Evolutionary conservation across 352 stramenopile species (phyloP), one percentile per base, ranked within the genome.

Genomic region (Phytophthora boehmeriae): DNA sequence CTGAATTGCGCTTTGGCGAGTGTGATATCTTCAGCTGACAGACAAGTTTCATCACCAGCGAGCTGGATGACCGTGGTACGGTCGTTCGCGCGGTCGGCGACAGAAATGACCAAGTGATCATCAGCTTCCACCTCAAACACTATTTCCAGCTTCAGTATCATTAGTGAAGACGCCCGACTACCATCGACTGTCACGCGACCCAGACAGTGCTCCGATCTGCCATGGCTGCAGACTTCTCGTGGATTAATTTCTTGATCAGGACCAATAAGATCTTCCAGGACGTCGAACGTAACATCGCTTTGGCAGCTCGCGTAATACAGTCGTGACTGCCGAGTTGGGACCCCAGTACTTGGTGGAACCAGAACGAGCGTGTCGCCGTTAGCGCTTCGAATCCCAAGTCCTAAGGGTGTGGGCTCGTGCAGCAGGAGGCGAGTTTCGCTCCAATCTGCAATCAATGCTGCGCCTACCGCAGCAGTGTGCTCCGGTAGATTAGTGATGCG

Each of bases 301-400:
- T 77, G 64, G 50, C 60, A 75, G 25, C 23, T 80, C 16, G 71
- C 68, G 36, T 76, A 80, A 54, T 78, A 80, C 10, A 76, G 1
- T 6, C 63, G 52, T 5, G 64, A 42, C 57, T 80, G 67, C 10
- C 51, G 52, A 13, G 62, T 58, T 27, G 71, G 68, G 16, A 75
- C 25, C 0, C 22, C 19, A 9, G 53, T 73, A 45, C 56, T 68
- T 10, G 47, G 45, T 11, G 68, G 68, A 6, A 80, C 45, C 44
- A 78, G 39, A 0, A 68, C 20, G 4, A 77, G 52, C 0, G 54
- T 63, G n/a, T 74, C 71, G 27, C 71, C 60, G 13, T 54, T 60
- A 19, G 60, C 43, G 55, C 64, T 77, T 9, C 73, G 68, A 42
- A 80, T 75, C 2, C 71, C 71, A 23, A 77, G 65, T 19, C 59